These are phyloP conservation scores for Debaryomyces udenii DNA, from an alignment of 1,139 yeast species.

Conservation along the genomic window DNA sequence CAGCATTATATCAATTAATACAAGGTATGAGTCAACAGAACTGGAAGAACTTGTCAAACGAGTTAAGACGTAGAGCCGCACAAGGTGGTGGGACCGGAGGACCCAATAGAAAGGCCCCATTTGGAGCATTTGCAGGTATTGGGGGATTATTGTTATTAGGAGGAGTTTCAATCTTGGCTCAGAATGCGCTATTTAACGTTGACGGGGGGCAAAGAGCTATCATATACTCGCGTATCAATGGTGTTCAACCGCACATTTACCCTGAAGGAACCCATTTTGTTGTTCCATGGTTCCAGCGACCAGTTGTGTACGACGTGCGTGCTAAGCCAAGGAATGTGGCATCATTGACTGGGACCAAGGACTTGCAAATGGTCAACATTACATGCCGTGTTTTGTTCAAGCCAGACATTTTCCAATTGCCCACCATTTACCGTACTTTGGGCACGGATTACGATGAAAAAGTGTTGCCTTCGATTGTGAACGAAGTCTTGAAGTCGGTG, in stretches of 20 bases:
- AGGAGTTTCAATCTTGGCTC: constrained; percentile 66
- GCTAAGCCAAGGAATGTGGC: constrained; percentile 98
- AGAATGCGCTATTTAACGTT: constrained; percentile 85
- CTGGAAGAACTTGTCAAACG: constrained; percentile 70
- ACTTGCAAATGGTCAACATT: constrained; percentile 97
- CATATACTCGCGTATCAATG: constrained; percentile 83
- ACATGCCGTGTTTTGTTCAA: constrained; percentile 95
- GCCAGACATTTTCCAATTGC: constrained; percentile 79
- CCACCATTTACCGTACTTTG: constrained; percentile 84
- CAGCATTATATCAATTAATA: constrained; percentile 2
- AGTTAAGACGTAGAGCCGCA: constrained; percentile 66
- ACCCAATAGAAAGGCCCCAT: constrained; percentile 53
- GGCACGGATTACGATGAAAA: constrained; percentile 96
- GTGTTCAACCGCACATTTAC: constrained; percentile 83
- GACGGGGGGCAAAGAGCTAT: constrained; percentile 99
- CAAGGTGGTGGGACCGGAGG: constrained; percentile 44
- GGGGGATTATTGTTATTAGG: constrained; percentile 79
- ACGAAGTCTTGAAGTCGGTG: constrained; percentile 93
- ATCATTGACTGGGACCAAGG: constrained; percentile 97
- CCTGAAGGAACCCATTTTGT: constrained; percentile 95
- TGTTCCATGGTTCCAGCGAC: constrained; percentile 94
- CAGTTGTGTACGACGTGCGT: constrained; percentile 89
- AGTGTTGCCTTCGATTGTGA: constrained; percentile 93
- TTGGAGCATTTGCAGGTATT: constrained; percentile 70
- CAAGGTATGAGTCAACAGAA: constrained; percentile 51